A percentile compares a stretch with the other conserved stretches of the same genome.
phyloP scores from a whole-genome alignment of 2,329 filamentous ascomycete genomes.

The Venturia aucupariae region DNA sequence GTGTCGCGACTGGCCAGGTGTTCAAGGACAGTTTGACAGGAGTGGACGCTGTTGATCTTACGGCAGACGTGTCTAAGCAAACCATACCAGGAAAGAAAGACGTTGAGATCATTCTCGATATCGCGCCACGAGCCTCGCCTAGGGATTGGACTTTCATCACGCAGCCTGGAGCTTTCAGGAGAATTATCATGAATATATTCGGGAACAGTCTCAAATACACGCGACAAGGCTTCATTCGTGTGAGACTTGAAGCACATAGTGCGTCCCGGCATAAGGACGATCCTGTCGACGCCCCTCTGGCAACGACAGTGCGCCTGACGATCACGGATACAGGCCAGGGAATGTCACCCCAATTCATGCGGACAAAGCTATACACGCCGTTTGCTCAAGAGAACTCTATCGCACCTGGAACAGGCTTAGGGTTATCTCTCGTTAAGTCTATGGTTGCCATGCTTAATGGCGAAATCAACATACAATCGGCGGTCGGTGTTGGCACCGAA shows the following conservation, averaged over 20 bases:
- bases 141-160: slow-evolving; percentile 35
- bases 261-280: background rate
- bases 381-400: slow-evolving; percentile 57
- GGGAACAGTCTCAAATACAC: slow-evolving; percentile 43
- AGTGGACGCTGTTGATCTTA: slow-evolving; percentile 7
- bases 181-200: slow-evolving; percentile 41
- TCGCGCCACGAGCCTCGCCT: slow-evolving; percentile 27
- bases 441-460: slow-evolving; percentile 54
- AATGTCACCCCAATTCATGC: slow-evolving; percentile 54
- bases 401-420: slow-evolving; percentile 53
- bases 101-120: slow-evolving; percentile 37
- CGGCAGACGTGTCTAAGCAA: background rate
- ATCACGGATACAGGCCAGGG: slow-evolving; percentile 58
- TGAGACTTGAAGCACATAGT: slow-evolving; percentile 16
- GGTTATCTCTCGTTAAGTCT: slow-evolving; percentile 52
- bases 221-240: slow-evolving; percentile 29
- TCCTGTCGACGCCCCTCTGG: background rate
- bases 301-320: slow-evolving; percentile 30
- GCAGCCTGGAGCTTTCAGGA: slow-evolving; percentile 38
- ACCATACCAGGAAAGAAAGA: slow-evolving; percentile 15
- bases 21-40: slow-evolving; percentile 24
- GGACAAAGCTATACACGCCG: slow-evolving; percentile 51
- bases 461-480: slow-evolving; percentile 46
- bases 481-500: slow-evolving; percentile 8
- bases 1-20: slow-evolving; percentile 42